These are phyloP conservation scores for Alternaria brassicae DNA, from an alignment of 2,329 filamentous ascomycete genomes.

Conservation along the genomic window DNA sequence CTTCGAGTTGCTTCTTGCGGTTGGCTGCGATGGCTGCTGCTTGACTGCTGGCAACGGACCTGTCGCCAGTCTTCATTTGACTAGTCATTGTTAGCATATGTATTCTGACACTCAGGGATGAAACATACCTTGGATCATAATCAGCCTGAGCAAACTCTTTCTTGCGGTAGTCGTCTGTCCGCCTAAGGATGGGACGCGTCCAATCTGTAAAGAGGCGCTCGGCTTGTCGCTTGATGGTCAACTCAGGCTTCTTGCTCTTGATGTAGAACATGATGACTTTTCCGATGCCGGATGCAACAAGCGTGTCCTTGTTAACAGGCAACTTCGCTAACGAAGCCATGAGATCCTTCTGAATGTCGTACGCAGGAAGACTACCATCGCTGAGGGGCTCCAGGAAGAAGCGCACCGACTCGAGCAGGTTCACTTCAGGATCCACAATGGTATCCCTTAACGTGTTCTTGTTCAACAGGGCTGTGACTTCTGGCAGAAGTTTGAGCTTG, in stretches of 20 bases:
- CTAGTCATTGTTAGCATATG: conserved; percentile 31
- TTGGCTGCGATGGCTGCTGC: conserved; percentile 40
- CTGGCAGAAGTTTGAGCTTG: conserved; percentile 91
- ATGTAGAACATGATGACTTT: conserved; percentile 98
- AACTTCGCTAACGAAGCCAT: conserved; percentile 81
- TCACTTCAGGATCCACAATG: conserved; percentile 91
- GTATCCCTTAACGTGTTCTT: conserved; percentile 85
- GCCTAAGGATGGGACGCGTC: conserved; percentile 92
- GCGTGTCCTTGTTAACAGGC: conserved; percentile 87
- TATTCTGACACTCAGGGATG: not conserved
- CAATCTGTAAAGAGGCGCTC: conserved; percentile 93
- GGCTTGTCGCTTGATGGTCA: conserved; percentile 89
- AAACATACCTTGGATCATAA: conserved; percentile 64
- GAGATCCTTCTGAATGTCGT: conserved; percentile 95
- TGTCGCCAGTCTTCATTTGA: conserved; percentile 11
- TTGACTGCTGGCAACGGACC: conserved; percentile 41
- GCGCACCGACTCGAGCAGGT: conserved; percentile 91
- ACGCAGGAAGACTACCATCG: conserved; percentile 91
- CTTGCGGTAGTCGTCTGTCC: conserved; percentile 94
- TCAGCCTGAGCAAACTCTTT: conserved; percentile 69
- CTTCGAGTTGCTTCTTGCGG: conserved; percentile 60
- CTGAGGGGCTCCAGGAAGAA: conserved; percentile 97
- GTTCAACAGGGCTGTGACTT: conserved; percentile 87
- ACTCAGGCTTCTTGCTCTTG: conserved; percentile 87
- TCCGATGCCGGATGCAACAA: conserved; percentile 91